Percentiles rank a stretch among this genome's conserved stretches.
Evolutionary conservation across 495 filamentous ascomycete species (phyloP).

Genomic region (Hypomontagnella submonticulosa): DNA sequence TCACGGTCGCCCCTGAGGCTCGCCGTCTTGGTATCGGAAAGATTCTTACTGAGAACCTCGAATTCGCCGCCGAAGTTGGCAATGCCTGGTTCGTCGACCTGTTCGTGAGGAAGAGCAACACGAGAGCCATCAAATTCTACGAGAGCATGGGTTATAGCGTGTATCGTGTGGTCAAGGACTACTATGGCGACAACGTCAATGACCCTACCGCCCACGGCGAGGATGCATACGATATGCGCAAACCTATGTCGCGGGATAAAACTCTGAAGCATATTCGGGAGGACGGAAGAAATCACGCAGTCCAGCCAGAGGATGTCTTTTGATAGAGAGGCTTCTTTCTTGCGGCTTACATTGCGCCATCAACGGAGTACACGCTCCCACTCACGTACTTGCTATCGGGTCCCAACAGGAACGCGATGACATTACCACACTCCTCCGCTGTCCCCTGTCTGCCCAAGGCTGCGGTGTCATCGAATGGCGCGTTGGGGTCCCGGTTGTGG

Average conservation of each 20-base stretch:
- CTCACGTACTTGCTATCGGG: conserved; percentile 67
- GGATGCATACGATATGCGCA: conserved; percentile 97
- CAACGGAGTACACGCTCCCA: conserved; percentile 50
- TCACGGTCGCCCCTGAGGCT: conserved; percentile 89
- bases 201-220: conserved; percentile 72
- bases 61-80: conserved; percentile 79
- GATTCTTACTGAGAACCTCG: conserved; percentile 79
- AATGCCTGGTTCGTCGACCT: conserved; percentile 95
- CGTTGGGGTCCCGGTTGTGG: conserved; percentile 46
- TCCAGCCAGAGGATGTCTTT: conserved; percentile 88
- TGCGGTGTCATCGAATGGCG: conserved; percentile 52
- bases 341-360: conserved; percentile 46
- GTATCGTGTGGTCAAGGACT: conserved; percentile 86
- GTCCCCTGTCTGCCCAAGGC: conserved; percentile 50
- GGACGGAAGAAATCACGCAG: conserved; percentile 81
- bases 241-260: conserved; percentile 86
- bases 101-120: conserved; percentile 89
- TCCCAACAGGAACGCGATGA: conserved; percentile 66
- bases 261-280: conserved; percentile 78
- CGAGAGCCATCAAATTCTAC: conserved; percentile 88
- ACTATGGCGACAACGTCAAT: conserved; percentile 80
- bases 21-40: conserved; percentile 88
- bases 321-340: conserved; percentile 49
- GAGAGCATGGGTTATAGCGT: conserved; percentile 88
- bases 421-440: conserved; percentile 54